Base-by-base conservation (phyloP, 345 rosid genomes). In the Sonneratia caseolaris region DNA sequence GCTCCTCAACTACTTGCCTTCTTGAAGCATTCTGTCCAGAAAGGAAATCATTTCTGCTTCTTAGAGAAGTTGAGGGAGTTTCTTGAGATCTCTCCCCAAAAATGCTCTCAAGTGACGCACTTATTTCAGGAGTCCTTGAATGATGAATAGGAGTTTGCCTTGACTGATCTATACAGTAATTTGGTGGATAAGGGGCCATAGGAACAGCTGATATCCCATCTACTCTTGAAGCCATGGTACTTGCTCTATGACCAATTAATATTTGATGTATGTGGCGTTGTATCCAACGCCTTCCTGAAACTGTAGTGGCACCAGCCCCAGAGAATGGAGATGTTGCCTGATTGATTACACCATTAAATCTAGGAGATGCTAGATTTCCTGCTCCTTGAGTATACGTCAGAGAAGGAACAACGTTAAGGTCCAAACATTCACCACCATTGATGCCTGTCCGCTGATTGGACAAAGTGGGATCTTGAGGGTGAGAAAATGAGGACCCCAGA, bases 221-320 rank as follows among this genome's bases (percentile, higher is more conserved):
- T 42, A 45, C 55, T 75, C 89, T 84, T 75, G 80, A 69, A 69
- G 85, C 73, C 83, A 86, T 64, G 69, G 55, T 71, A 72, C 68
- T 62, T 76, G 82, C 78, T 70, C 98, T 86, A 78, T 77, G 88
- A 61, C 77, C 66, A 32, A 88, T 81, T 72, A 89, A 83, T 68
- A 91, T 82, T 65, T 81, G 87, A 59, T 91, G 96, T 75, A 92
- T 91, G 75, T 85, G 97, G 37, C 99, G 91, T 68, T 92, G 93
- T 80, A 88, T 79, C 87, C 86, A 82, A 55, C 99, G 89, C 70
- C 99, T 87, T 37, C 87, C 86, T 1, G 94, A 85, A 64, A 92
- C 80, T 13, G 99, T 96, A 24, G 93, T 78, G 55, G 93, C 95
- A 62, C 96, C 94, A 37, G 84, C 80, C 71, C 92, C 97, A 64